Evolutionary conservation across 306 rosid genomes (phyloP).

Genomic region (Prunus padus): DNA sequence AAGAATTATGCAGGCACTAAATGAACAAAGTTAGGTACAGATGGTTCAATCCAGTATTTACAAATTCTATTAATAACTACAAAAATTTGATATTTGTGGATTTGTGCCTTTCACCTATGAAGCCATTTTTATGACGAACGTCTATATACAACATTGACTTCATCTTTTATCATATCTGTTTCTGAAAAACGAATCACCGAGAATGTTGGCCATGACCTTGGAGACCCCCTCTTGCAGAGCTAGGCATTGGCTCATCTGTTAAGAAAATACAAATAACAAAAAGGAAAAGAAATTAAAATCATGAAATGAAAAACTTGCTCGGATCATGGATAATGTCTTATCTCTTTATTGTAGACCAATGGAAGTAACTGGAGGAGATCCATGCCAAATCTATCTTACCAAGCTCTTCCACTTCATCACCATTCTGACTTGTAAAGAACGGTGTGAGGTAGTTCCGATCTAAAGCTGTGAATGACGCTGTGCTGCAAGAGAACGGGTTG

Average conservation of each 20-base stretch:
- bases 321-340: background rate
- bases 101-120: conserved; percentile 28
- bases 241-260: conserved; percentile 55
- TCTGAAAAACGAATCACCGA: conserved; percentile 21
- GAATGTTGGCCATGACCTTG: conserved; percentile 31
- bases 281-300: background rate
- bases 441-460: conserved; percentile 96
- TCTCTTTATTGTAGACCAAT: conserved; percentile 2
- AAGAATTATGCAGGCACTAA: conserved; percentile 12
- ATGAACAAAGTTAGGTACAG: conserved; percentile 16
- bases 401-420: conserved; percentile 63
- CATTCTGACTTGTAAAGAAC: conserved; percentile 91
- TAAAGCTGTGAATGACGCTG: conserved; percentile 79
- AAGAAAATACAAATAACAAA: conserved; percentile 14
- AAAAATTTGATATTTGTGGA: conserved; percentile 2
- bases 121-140: conserved; percentile 30
- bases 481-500: conserved; percentile 50
- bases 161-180: conserved; percentile 17
- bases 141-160: conserved; percentile 45
- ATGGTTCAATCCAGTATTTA: conserved; percentile 27
- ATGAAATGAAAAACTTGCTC: background rate
- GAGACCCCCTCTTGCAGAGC: conserved; percentile 42
- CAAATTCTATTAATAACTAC: conserved; percentile 17
- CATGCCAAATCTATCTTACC: conserved; percentile 48
- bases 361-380: conserved; percentile 16